Conservation (phyloP, 2,329 filamentous ascomycete species). For the Fusarium citri region DNA sequence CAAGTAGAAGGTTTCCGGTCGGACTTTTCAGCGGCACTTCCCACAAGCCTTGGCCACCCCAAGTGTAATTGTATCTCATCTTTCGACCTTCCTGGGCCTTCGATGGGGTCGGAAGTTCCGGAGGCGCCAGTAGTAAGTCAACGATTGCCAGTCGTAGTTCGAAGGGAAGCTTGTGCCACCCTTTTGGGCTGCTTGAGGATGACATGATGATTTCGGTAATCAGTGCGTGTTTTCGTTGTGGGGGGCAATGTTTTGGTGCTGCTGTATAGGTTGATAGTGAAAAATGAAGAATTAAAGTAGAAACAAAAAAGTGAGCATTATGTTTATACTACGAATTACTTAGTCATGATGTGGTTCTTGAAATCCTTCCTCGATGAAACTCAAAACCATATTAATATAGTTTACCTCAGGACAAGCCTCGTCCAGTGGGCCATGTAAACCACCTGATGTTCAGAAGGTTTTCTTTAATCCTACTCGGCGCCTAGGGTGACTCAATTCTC, state of each 20-base stretch:
- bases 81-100: not conserved
- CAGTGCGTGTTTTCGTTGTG: not conserved
- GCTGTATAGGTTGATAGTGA: too few relatives aligned
- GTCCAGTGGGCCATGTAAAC: too few relatives aligned
- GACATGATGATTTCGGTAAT: not conserved
- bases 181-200: not conserved
- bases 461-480: too few relatives aligned
- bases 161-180: not conserved
- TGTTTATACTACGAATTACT: too few relatives aligned
- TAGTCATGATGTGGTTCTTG: too few relatives aligned
- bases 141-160: not conserved
- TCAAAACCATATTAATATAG: too few relatives aligned
- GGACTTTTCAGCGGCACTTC: not conserved
- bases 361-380: fast-evolving
- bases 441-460: too few relatives aligned
- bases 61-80: not conserved
- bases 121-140: not conserved
- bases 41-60: not conserved
- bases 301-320: too few relatives aligned
- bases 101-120: not conserved
- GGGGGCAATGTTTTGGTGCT: too few relatives aligned
- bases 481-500: too few relatives aligned
- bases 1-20: not conserved
- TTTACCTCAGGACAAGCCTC: too few relatives aligned
- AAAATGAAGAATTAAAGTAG: too few relatives aligned